A percentile compares a stretch with the other conserved stretches of the same genome.
phyloP scores from a whole-genome alignment of 495 filamentous ascomycete genomes.

The Penicillium ochrochloron region DNA sequence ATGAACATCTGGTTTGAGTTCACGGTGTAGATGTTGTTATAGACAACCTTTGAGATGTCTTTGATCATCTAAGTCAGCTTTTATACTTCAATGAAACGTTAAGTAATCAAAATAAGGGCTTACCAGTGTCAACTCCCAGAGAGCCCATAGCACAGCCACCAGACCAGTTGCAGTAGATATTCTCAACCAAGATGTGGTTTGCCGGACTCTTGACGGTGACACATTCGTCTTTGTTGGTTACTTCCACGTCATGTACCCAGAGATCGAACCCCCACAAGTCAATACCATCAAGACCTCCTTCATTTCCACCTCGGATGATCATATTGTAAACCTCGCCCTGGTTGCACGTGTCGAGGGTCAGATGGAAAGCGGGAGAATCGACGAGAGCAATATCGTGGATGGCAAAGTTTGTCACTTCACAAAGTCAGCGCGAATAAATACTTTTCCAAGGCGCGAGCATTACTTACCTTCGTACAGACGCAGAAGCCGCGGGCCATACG shows the following conservation, averaged over 20 bases:
- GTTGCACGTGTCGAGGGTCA: constrained; percentile 45
- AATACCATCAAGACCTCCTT: constrained; percentile 50
- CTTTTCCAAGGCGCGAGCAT: neutral
- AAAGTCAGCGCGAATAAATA: neutral
- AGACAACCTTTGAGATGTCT: constrained; percentile 44
- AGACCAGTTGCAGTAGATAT: constrained; percentile 57
- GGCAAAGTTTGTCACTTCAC: constrained; percentile 40
- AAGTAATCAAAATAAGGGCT: neutral
- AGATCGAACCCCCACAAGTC: constrained; percentile 50
- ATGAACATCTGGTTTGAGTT: constrained; percentile 60
- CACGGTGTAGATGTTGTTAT: constrained; percentile 50
- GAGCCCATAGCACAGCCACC: constrained; percentile 55
- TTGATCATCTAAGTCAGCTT: neutral
- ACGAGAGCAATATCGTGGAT: constrained; percentile 50
- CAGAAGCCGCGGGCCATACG: constrained; percentile 32
- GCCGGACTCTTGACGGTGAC: constrained; percentile 48
- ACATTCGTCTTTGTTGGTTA: constrained; percentile 56
- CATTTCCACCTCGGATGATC: constrained; percentile 46
- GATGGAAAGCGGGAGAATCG: constrained; percentile 50
- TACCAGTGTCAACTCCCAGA: constrained; percentile 33
- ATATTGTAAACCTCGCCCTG: constrained; percentile 53
- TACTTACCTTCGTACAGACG: constrained; percentile 33
- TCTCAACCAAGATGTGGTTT: constrained; percentile 53
- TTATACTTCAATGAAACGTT: neutral
- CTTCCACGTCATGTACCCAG: constrained; percentile 52